Evolutionary conservation across 1,139 yeast genomes (phyloP).

Genomic region (Yarrowia galli): DNA sequence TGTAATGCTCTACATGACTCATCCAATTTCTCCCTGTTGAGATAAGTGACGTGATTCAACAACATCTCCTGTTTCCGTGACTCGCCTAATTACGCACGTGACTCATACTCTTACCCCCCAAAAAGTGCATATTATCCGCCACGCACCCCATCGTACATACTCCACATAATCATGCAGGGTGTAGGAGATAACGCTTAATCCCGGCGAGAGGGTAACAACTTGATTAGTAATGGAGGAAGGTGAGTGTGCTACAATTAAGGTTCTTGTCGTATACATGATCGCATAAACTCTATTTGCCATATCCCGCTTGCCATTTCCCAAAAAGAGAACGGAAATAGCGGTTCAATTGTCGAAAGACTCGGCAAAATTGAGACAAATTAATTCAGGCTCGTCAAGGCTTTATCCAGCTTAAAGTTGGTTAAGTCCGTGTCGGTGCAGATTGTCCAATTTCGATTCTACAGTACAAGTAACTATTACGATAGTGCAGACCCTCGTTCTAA

Average conservation of each 20-base stretch:
- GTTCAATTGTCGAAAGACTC: not conserved
- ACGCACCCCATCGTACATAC: constrained; percentile 8
- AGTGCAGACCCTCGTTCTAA: too few species aligned
- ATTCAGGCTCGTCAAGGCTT: not conserved
- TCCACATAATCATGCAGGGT: constrained; percentile 18
- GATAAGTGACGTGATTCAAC: too few species aligned
- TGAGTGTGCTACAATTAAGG: too few species aligned
- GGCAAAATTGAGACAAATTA: not conserved
- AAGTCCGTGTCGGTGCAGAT: not conserved
- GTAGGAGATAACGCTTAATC: constrained; percentile 28
- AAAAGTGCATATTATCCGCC: constrained; percentile 17
- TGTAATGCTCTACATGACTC: too few species aligned
- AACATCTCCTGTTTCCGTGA: too few species aligned
- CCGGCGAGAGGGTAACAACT: constrained; percentile 20
- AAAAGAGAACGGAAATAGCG: not conserved
- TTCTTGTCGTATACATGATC: too few species aligned
- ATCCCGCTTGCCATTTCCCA: not conserved
- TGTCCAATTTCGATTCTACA: too few species aligned
- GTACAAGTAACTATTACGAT: too few species aligned
- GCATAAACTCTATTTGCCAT: too few species aligned
- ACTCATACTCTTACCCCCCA: not conserved
- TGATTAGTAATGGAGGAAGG: not conserved
- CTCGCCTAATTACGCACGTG: not conserved
- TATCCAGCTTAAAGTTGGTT: not conserved
- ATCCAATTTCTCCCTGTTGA: too few species aligned